phyloP scores from a whole-genome alignment of 768 basidiomycete species.

The Filobasidium floriforme region DNA sequence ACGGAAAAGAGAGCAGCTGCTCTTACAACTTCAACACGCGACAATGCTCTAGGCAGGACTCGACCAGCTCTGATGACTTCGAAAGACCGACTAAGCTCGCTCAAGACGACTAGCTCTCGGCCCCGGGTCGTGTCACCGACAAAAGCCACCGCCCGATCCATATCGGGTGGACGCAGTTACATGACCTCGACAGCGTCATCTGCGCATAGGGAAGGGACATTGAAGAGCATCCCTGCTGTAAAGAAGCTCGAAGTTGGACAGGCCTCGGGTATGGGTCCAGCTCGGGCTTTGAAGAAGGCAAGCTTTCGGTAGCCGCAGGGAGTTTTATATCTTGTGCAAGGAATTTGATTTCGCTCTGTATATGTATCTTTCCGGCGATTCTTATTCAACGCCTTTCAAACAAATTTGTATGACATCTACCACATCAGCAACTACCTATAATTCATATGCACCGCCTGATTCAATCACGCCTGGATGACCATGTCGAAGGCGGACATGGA shows the following conservation, averaged over 20 bases:
- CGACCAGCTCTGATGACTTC: not conserved
- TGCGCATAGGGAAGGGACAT: not conserved
- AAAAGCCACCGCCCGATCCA: not conserved
- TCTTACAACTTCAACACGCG: not conserved
- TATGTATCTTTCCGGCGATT: not conserved
- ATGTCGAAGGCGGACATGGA: not conserved
- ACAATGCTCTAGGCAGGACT: not conserved
- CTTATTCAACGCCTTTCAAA: too few relatives aligned
- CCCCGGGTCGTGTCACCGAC: not conserved
- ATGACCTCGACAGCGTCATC: conserved; percentile 4
- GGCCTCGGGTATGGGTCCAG: conserved; percentile 14
- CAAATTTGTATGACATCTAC: too few relatives aligned
- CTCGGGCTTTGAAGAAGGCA: not conserved
- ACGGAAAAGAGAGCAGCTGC: not conserved
- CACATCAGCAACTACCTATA: not conserved
- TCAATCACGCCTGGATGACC: conserved; percentile 2
- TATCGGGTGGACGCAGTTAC: not conserved
- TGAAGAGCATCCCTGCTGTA: not conserved
- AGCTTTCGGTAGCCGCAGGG: not conserved
- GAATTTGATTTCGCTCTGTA: conserved; percentile 7
- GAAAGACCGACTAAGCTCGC: conserved; percentile 1
- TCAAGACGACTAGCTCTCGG: not conserved
- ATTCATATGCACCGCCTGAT: not conserved
- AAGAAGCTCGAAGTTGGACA: conserved; percentile 14
- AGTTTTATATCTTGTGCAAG: too few relatives aligned